Base-by-base conservation (phyloP, 164 flowering plant species). In the Buxus sempervirens region DNA sequence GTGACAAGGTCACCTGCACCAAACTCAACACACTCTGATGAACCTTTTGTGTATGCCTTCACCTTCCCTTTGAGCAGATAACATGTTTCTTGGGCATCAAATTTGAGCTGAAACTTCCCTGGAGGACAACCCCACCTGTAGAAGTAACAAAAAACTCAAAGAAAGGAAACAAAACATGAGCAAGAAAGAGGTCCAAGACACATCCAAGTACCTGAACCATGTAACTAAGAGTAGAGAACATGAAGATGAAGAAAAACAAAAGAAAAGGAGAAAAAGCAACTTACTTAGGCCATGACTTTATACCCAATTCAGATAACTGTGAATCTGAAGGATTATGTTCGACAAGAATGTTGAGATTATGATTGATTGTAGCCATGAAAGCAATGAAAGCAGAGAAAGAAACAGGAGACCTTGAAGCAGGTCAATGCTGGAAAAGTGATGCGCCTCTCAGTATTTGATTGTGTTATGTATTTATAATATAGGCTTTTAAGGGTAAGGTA, bases 211-310 rank as follows among this genome's bases (percentile, higher is more conserved):
- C 58, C 21, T n/a, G n/a, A 55, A 45, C 5, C 10, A 21, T 24
- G 21, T 55, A 55, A 24, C 24, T 8, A 55, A 55, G 8, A 55
- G 7, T 9, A 55, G 21, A 55, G 13, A 9, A n/a, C 10, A 24
- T 54, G 57, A 54, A 16, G 20, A 16, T n/a, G 7, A 1, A n/a
- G 10, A 55, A 55, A 9, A 10, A n/a, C 18, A 41, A 41, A 41
- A 41, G 5, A 5, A 41, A 41, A 41, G 45, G 5, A 5, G 5
- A 41, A 41, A 41, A 41, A 18, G 57, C n/a, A n/a, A 55, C 80
- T 79, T 74, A 86, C 90, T 86, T 86, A 69, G 90, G 90, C 88
- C 90, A 86, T 45, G 79, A 78, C 69, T 82, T 82, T 80, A 86
- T 74, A 72, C 83, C 81, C 58, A 84, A 64, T 66, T 84, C 79